phyloP scores from a whole-genome alignment of 805 yeast genomes.

The Starmerella cellae region DNA sequence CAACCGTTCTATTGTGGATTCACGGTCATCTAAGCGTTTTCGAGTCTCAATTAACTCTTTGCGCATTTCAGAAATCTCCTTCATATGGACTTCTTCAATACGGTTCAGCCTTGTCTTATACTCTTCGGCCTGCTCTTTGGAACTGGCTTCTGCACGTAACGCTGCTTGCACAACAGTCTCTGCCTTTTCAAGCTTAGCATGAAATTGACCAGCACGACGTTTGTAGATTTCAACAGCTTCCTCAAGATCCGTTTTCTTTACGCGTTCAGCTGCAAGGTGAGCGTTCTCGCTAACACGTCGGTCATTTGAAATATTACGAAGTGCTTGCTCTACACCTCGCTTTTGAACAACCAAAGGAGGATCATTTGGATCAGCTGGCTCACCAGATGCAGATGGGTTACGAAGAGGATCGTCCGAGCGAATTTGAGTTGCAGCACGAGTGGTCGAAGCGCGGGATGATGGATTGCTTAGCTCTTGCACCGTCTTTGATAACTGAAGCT shows the following conservation, averaged over 20 bases:
- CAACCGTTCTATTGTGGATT: conserved; percentile 6
- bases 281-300: conserved; percentile 31
- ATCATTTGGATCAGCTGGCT: conserved; percentile 7
- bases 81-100: conserved; percentile 9
- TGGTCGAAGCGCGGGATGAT: neutral
- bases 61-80: conserved; percentile 4
- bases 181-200: conserved; percentile 58
- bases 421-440: neutral
- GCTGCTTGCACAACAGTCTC: conserved; percentile 59
- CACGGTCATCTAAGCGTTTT: conserved; percentile 8
- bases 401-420: neutral
- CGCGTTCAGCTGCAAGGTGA: conserved; percentile 42
- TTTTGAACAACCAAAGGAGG: conserved; percentile 9
- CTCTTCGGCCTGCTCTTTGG: conserved; percentile 33
- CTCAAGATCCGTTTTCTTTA: conserved; percentile 44
- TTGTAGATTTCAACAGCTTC: conserved; percentile 50
- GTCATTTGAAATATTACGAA: conserved; percentile 18
- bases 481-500: conserved; percentile 16
- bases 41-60: conserved; percentile 5
- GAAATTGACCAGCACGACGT: conserved; percentile 60
- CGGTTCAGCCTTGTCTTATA: conserved; percentile 7
- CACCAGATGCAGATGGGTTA: neutral
- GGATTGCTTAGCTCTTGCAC: conserved; percentile 4
- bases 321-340: conserved; percentile 10
- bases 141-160: conserved; percentile 44